Percentiles rank a stretch among this genome's conserved stretches.
phyloP scores from a whole-genome alignment of 169 alveolate genomes.

The Blepharisma undulans region DNA sequence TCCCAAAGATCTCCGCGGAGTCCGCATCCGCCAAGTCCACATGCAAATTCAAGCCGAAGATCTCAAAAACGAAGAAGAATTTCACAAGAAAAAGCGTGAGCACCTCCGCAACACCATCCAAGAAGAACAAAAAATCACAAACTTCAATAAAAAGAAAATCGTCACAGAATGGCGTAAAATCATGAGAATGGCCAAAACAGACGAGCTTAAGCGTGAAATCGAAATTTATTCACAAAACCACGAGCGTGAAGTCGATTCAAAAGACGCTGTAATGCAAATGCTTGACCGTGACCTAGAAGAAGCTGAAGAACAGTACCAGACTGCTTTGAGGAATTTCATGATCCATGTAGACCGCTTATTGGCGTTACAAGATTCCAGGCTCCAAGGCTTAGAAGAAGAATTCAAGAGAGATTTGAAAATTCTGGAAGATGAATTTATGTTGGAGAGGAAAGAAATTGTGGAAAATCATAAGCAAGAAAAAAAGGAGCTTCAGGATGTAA shows the following conservation, averaged over 20 bases:
- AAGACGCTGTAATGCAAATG: slow-evolving; percentile 92
- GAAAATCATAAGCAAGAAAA: slow-evolving; percentile 66
- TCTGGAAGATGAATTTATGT: slow-evolving; percentile 79
- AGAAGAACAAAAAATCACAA: slow-evolving; percentile 78
- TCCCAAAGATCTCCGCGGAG: slow-evolving; percentile 23
- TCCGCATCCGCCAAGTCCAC: slow-evolving; percentile 1
- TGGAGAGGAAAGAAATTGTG: slow-evolving; percentile 72
- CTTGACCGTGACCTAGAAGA: slow-evolving; percentile 91
- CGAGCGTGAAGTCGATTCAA: slow-evolving; percentile 91
- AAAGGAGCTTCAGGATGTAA: slow-evolving; percentile 77
- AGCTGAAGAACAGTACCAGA: slow-evolving; percentile 92
- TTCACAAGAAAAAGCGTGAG: slow-evolving; percentile 49
- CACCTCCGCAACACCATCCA: slow-evolving; percentile 49
- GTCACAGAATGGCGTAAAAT: slow-evolving; percentile 90
- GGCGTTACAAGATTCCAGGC: slow-evolving; percentile 77
- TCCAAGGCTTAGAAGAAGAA: slow-evolving; percentile 80
- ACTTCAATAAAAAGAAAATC: slow-evolving; percentile 82
- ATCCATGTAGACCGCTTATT: slow-evolving; percentile 86
- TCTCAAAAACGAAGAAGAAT: slow-evolving; percentile 53
- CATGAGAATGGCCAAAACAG: slow-evolving; percentile 92
- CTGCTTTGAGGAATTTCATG: slow-evolving; percentile 89
- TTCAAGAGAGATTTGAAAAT: slow-evolving; percentile 80
- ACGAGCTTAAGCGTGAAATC: slow-evolving; percentile 86
- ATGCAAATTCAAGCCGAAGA: slow-evolving; percentile 41
- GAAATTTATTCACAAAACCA: slow-evolving; percentile 88